phyloP scores from a whole-genome alignment of 192 early-diverging fungal genomes.

The Umbelopsis vinacea region DNA sequence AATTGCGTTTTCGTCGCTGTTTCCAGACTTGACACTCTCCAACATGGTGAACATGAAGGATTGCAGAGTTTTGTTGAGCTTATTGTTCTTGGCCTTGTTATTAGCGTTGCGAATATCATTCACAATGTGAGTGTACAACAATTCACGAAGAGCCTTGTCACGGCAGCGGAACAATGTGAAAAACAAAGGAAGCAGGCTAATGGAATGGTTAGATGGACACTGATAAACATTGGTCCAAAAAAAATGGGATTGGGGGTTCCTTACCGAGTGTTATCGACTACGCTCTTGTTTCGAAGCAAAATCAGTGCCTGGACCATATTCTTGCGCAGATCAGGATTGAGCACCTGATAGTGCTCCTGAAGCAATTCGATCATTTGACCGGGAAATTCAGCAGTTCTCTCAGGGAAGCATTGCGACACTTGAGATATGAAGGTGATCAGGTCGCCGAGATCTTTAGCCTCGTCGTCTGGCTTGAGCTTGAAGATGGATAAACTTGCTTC shows the following conservation, averaged over 20 bases:
- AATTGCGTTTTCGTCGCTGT: constrained; percentile 73
- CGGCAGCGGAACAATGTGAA: constrained; percentile 94
- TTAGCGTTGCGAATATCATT: constrained; percentile 95
- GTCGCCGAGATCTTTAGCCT: constrained; percentile 82
- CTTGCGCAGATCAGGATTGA: constrained; percentile 83
- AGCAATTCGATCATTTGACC: constrained; percentile 84
- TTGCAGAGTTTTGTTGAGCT: constrained; percentile 96
- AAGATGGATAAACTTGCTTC: constrained; percentile 87
- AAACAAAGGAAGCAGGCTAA: constrained; percentile 83
- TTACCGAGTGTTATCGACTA: constrained; percentile 65
- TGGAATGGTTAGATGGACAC: neutral
- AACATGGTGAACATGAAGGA: constrained; percentile 98
- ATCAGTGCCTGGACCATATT: constrained; percentile 89
- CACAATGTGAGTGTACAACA: constrained; percentile 94
- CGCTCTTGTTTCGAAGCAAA: constrained; percentile 84
- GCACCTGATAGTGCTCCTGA: constrained; percentile 77
- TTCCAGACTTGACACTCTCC: constrained; percentile 66
- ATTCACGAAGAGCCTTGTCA: constrained; percentile 89
- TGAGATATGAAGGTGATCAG: constrained; percentile 92
- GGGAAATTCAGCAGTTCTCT: constrained; percentile 80
- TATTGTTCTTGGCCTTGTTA: constrained; percentile 93
- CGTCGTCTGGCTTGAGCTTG: constrained; percentile 82
- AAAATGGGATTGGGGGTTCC: neutral
- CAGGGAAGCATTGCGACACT: constrained; percentile 85
- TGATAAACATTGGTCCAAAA: neutral